A percentile compares a stretch with the other conserved stretches of the same genome.
Evolutionary conservation across 305 asterid species (phyloP).

Genomic region (Fraxinus baroniana): DNA sequence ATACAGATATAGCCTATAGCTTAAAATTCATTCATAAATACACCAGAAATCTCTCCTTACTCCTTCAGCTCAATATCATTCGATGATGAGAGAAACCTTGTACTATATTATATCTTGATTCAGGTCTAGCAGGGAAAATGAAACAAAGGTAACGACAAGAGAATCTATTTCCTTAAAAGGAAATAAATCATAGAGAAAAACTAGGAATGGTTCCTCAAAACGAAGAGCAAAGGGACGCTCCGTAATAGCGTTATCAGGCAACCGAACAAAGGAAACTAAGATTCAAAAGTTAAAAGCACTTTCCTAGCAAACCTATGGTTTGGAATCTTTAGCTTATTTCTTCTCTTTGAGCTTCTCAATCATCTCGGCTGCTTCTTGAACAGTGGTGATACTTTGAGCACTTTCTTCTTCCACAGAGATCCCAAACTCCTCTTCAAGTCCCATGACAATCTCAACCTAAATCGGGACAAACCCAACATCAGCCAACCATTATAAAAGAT

Average conservation of each 20-base stretch:
- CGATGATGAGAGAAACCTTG: neutral
- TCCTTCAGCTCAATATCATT: neutral
- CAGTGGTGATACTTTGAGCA: conserved; percentile 78
- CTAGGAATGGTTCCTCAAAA: neutral
- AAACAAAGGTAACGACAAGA: conserved; percentile 10
- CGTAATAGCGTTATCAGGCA: neutral
- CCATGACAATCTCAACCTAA: conserved; percentile 99
- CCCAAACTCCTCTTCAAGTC: conserved; percentile 94
- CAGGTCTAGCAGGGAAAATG: neutral
- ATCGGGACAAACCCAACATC: neutral
- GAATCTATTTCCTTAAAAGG: conserved; percentile 21
- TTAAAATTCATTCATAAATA: neutral
- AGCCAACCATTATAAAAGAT: neutral
- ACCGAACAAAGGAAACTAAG: neutral
- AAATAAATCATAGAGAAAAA: conserved; percentile 16
- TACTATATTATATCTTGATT: neutral
- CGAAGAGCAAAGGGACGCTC: neutral
- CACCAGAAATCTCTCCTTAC: neutral
- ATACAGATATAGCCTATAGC: neutral
- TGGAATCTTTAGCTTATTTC: conserved; percentile 29
- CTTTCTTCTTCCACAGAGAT: conserved; percentile 88
- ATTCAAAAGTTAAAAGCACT: conserved; percentile 22
- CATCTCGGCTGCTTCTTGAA: conserved; percentile 92
- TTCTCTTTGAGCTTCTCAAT: conserved; percentile 68
- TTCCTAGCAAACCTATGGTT: conserved; percentile 22